A percentile compares a stretch with the other conserved stretches of the same genome.
Evolutionary conservation across 441 rosid genomes (phyloP).

Genomic region (Croton laevigatus): DNA sequence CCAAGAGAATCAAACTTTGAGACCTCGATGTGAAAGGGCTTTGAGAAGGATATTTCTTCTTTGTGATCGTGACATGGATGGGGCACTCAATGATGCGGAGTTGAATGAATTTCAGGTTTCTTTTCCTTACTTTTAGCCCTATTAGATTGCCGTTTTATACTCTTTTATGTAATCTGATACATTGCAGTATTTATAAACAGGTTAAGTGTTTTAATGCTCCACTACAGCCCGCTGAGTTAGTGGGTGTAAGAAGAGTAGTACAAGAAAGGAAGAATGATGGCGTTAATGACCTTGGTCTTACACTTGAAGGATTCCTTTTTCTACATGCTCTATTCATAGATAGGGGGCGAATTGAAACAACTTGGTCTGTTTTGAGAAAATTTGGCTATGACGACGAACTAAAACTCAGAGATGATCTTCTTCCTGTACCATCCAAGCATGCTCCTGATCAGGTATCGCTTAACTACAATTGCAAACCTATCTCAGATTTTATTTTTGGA

Average conservation of each 20-base stretch:
- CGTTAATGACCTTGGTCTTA: slow-evolving; percentile 82
- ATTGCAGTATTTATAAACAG: slow-evolving; percentile 38
- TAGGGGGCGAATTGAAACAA: slow-evolving; percentile 85
- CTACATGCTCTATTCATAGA: slow-evolving; percentile 91
- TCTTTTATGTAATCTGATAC: slow-evolving; percentile 16
- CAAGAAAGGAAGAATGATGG: slow-evolving; percentile 70
- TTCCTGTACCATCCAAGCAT: slow-evolving; percentile 61
- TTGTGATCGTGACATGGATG: slow-evolving; percentile 66
- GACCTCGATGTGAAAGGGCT: slow-evolving; percentile 73
- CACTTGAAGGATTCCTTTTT: slow-evolving; percentile 82
- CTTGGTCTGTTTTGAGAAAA: slow-evolving; percentile 86
- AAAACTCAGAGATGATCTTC: slow-evolving; percentile 62
- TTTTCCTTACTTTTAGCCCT: slow-evolving; percentile 1
- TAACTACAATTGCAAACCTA: neutral
- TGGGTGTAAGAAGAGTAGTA: slow-evolving; percentile 78
- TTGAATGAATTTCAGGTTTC: slow-evolving; percentile 67
- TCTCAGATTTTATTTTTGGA: neutral
- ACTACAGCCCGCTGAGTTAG: slow-evolving; percentile 84
- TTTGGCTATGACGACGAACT: slow-evolving; percentile 73
- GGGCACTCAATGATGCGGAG: slow-evolving; percentile 56
- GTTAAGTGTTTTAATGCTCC: slow-evolving; percentile 93
- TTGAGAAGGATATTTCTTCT: slow-evolving; percentile 69
- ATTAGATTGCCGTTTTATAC: neutral
- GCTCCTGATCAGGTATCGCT: slow-evolving; percentile 68
- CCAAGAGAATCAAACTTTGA: slow-evolving; percentile 60